A percentile compares a stretch with the other conserved stretches of the same genome.
These are phyloP conservation scores for Emericellopsis atlantica DNA, from an alignment of 2,329 filamentous ascomycete genomes.

Conservation along the genomic window DNA sequence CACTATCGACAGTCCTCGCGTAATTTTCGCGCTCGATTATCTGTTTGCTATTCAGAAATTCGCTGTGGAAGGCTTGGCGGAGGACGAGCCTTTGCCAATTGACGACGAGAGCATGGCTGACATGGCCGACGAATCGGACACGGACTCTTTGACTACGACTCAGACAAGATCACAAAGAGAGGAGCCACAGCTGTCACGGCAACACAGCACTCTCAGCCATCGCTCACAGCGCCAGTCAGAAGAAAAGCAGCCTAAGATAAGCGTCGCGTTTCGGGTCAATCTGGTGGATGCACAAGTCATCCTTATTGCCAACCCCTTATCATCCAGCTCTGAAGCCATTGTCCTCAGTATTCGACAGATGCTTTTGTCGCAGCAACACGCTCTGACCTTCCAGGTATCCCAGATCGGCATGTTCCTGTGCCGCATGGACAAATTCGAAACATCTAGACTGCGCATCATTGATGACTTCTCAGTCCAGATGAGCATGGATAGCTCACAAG, in stretches of 20 bases:
- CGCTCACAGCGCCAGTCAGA: not conserved
- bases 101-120: slow-evolving; percentile 39
- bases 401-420: slow-evolving; percentile 97
- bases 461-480: slow-evolving; percentile 92
- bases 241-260: slow-evolving; percentile 35
- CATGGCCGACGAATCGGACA: slow-evolving; percentile 44
- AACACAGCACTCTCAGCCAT: slow-evolving; percentile 6
- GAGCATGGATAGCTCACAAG: slow-evolving; percentile 61
- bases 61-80: slow-evolving; percentile 54
- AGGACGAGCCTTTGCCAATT: slow-evolving; percentile 35
- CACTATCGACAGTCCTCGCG: slow-evolving; percentile 83
- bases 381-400: slow-evolving; percentile 83
- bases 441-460: slow-evolving; percentile 76
- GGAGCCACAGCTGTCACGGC: slow-evolving; percentile 13
- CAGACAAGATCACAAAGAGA: slow-evolving; percentile 22
- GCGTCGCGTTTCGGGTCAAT: slow-evolving; percentile 79
- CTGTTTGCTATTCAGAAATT: slow-evolving; percentile 83
- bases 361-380: slow-evolving; percentile 84
- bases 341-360: slow-evolving; percentile 92
- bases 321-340: slow-evolving; percentile 84
- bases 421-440: slow-evolving; percentile 96
- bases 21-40: slow-evolving; percentile 95
- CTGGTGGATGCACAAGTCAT: slow-evolving; percentile 95
- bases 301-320: slow-evolving; percentile 86
- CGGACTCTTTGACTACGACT: slow-evolving; percentile 41